A percentile compares a stretch with the other conserved stretches of the same genome.
These are phyloP conservation scores for Termitomyces heimii DNA, from an alignment of 768 basidiomycete species.

Conservation along the genomic window DNA sequence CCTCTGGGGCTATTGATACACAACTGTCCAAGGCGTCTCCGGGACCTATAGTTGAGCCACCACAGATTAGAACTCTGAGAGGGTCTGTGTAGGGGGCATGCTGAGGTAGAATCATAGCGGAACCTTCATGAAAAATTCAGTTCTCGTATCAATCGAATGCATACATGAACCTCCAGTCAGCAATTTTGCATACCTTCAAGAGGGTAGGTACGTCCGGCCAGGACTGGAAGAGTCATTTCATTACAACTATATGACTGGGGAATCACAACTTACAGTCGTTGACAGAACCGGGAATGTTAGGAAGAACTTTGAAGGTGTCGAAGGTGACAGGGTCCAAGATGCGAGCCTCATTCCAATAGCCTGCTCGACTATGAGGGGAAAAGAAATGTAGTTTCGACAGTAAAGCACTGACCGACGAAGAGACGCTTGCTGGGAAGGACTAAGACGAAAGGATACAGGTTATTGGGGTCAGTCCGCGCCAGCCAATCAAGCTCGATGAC, in stretches of 20 bases:
- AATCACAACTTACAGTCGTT: constrained; percentile 41
- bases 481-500: constrained; percentile 60
- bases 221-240: constrained; percentile 25
- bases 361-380: constrained; percentile 23
- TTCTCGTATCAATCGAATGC: not conserved
- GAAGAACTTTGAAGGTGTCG: constrained; percentile 49
- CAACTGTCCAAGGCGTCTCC: constrained; percentile 61
- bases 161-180: not conserved
- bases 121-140: constrained; percentile 20
- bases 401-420: constrained; percentile 54
- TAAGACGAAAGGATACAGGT: constrained; percentile 73
- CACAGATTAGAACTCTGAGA: constrained; percentile 64
- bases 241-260: not conserved
- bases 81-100: constrained; percentile 70
- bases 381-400: not conserved
- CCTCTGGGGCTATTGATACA: constrained; percentile 63
- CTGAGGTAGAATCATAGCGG: constrained; percentile 65
- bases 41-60: constrained; percentile 63
- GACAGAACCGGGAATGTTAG: constrained; percentile 73
- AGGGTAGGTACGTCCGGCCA: constrained; percentile 75
- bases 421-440: constrained; percentile 64
- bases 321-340: constrained; percentile 66
- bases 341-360: constrained; percentile 78
- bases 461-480: constrained; percentile 69
- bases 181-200: constrained; percentile 39